A percentile compares a stretch with the other conserved stretches of the same genome.
Evolutionary conservation across 768 basidiomycete species (phyloP).

Genomic region (Mycena haematopus): DNA sequence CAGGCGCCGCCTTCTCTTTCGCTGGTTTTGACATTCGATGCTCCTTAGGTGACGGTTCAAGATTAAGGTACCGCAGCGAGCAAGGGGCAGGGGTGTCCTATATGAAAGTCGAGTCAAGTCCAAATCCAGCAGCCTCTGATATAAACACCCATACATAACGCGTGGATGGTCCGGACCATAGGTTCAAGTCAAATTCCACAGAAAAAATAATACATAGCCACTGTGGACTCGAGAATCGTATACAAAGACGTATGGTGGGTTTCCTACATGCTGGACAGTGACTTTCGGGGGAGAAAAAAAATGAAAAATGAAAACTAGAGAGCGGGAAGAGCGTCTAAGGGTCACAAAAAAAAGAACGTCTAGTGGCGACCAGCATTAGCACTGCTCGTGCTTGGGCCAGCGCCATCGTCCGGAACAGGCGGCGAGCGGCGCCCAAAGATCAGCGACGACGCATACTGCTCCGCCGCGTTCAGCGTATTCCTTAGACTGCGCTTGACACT

Average conservation of each 20-base stretch:
- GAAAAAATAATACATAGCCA: conserved; percentile 8
- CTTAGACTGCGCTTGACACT: conserved; percentile 71
- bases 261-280: conserved; percentile 14
- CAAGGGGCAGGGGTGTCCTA: too few relatives aligned
- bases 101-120: background rate
- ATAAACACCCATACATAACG: conserved; percentile 25
- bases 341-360: background rate
- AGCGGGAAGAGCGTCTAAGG: background rate
- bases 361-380: background rate
- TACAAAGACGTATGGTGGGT: conserved; percentile 17
- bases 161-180: conserved; percentile 21
- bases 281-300: background rate
- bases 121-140: background rate
- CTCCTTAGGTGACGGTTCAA: background rate
- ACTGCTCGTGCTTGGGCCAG: conserved; percentile 3
- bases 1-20: conserved; percentile 3
- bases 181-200: background rate
- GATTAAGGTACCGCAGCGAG: too few relatives aligned
- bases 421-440: conserved; percentile 62
- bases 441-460: conserved; percentile 70
- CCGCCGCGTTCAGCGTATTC: conserved; percentile 72
- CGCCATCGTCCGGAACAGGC: conserved; percentile 16
- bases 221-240: conserved; percentile 11
- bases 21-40: conserved; percentile 18
- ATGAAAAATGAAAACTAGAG: background rate